Conservation (phyloP, 768 basidiomycete species). For the Russula ochroleuca region DNA sequence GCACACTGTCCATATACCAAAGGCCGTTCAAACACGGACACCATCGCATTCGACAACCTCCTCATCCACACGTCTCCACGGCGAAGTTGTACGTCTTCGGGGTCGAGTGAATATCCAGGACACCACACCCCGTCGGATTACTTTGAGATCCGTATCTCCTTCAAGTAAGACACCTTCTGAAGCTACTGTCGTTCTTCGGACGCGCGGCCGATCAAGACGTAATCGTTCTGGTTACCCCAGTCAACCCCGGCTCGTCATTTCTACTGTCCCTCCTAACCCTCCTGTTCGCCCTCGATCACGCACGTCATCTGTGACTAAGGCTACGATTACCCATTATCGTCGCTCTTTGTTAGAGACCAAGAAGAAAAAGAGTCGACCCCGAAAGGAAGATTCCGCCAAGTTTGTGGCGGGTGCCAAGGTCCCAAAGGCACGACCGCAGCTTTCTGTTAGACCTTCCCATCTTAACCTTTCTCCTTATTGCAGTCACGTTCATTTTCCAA, state of each 20-base stretch:
- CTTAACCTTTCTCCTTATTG: not conserved
- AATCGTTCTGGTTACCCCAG: conserved; percentile 10
- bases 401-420: not conserved
- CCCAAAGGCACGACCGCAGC: conserved; percentile 9
- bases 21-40: conserved; percentile 15
- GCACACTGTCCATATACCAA: conserved; percentile 10
- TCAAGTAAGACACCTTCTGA: conserved; percentile 15
- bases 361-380: conserved; percentile 19
- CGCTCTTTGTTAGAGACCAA: conserved; percentile 22
- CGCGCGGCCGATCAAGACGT: conserved; percentile 21
- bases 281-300: conserved; percentile 24
- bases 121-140: conserved; percentile 16
- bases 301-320: conserved; percentile 25
- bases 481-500: conserved; percentile 15
- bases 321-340: conserved; percentile 29
- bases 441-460: not conserved
- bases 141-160: conserved; percentile 18
- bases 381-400: conserved; percentile 7
- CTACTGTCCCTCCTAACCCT: conserved; percentile 7
- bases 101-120: conserved; percentile 27
- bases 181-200: conserved; percentile 18
- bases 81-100: conserved; percentile 25
- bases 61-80: conserved; percentile 18
- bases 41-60: conserved; percentile 17
- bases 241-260: conserved; percentile 10